Conservation (phyloP, 2,329 filamentous ascomycete species). For the Talaromyces verruculosus region DNA sequence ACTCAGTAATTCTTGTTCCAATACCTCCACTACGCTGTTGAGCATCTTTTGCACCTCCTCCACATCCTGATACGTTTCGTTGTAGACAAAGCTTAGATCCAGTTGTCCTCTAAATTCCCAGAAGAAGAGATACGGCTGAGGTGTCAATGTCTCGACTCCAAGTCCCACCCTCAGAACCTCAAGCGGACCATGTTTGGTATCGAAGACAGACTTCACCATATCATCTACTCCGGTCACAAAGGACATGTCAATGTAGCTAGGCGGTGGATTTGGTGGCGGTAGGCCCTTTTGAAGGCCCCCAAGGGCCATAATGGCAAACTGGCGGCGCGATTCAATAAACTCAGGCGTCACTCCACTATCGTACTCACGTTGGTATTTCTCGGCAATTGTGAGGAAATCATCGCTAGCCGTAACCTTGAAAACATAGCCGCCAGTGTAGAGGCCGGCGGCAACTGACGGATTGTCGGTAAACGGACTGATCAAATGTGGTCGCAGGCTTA, state of each 20-base stretch:
- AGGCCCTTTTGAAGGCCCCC: slow-evolving; percentile 10
- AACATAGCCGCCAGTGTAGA: slow-evolving; percentile 17
- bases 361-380: slow-evolving; percentile 5
- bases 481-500: slow-evolving; percentile 10
- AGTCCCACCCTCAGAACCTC: slow-evolving; percentile 7
- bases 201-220: not conserved
- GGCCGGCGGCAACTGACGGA: slow-evolving; percentile 6
- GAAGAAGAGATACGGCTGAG: slow-evolving; percentile 15
- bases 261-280: slow-evolving; percentile 2
- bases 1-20: not conserved
- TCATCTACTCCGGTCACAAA: slow-evolving; percentile 2
- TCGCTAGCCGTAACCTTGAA: not conserved
- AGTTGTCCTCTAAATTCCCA: slow-evolving; percentile 13
- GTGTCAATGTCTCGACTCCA: slow-evolving; percentile 16
- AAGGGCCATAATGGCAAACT: slow-evolving; percentile 8
- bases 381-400: slow-evolving; percentile 2
- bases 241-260: slow-evolving; percentile 17
- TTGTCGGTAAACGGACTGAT: slow-evolving; percentile 11
- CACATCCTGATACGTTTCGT: slow-evolving; percentile 13
- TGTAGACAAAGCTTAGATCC: slow-evolving; percentile 13
- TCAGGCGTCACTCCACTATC: not conserved
- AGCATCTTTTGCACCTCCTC: not conserved
- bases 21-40: not conserved
- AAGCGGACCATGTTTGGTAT: slow-evolving; percentile 4
- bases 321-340: slow-evolving; percentile 13